phyloP scores from a whole-genome alignment of 345 rosid genomes.

The Brassica rapa region DNA sequence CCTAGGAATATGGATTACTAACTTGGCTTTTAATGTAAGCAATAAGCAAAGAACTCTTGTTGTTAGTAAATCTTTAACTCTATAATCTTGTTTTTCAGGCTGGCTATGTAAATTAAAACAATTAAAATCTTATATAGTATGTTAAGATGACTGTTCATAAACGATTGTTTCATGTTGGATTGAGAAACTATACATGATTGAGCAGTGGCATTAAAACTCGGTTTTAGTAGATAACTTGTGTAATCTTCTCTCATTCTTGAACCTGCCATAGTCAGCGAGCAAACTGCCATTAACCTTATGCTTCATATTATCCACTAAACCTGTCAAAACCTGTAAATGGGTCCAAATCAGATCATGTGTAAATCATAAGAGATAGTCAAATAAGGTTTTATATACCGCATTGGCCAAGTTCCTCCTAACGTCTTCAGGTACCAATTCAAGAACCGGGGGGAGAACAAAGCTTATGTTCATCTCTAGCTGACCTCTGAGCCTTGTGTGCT shows the following conservation, averaged over 20 bases:
- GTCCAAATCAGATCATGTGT: background rate
- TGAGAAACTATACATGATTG: conserved; percentile 21
- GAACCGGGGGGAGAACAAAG: conserved; percentile 75
- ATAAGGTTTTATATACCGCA: conserved; percentile 37
- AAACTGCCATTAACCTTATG: conserved; percentile 72
- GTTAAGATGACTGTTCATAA: background rate
- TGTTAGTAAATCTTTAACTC: background rate
- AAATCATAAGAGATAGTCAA: background rate
- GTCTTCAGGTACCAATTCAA: conserved; percentile 68
- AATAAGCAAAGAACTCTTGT: background rate
- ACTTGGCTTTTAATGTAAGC: background rate
- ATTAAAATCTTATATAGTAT: background rate
- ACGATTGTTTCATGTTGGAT: conserved; percentile 1
- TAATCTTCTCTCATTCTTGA: conserved; percentile 52
- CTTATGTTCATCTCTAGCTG: conserved; percentile 71
- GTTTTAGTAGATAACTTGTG: background rate
- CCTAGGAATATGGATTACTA: background rate
- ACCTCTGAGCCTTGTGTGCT: conserved; percentile 65
- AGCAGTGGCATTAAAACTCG: background rate
- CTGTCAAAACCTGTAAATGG: conserved; percentile 54
- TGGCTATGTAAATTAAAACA: background rate
- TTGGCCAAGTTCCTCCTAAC: conserved; percentile 61
- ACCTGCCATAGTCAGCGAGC: conserved; percentile 73
- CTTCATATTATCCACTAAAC: conserved; percentile 80
- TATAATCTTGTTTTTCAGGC: background rate